Evolutionary conservation across 2,329 filamentous ascomycete species (phyloP), one percentile per base, ranked within the genome.

Genomic region (Ophiostoma sp.): DNA sequence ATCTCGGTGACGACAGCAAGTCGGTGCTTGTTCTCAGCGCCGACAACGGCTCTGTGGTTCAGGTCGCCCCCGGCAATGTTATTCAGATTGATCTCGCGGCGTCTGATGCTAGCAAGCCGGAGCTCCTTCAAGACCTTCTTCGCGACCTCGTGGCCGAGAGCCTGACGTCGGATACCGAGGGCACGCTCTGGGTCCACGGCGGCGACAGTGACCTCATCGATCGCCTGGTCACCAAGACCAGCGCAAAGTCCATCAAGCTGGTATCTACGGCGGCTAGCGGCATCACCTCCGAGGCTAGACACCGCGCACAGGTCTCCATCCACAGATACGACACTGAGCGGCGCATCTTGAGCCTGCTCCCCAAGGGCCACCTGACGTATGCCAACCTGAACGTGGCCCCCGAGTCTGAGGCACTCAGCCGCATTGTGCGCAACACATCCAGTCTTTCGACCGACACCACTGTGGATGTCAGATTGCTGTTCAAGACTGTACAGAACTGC

Each of bases 321-420:
- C 67, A 70, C 62, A 67, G 58, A 16, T 68, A 62, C 49, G 69
- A 70, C 38, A 68, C 65, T 3, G 69, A 70, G 44, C 64, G 67
- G 1, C 60, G 65, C n/a, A 52, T 70, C 36, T 38, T 70, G 3
- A 49, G 58, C 49, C 64, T 65, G 42, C 69, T 70, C 3, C 69
- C 69, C 18, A 65, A 47, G 18, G 69, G 67, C 14, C 60, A 62
- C 16, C 40, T 70, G 14, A 68, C 69, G 0, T 70, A 60, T 44
- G 47, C 52, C 42, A 65, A 67, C n/a, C 41, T 67, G 1, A 65
- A 66, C 42, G 18, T 36, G 8, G 58, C 12, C 3, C n/a, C 44
- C 41, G 69, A 70, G 66, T 44, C 60, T 16, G 69, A 68, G 14
- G 66, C 67, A 3, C 38, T 70, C 40, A 36, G 41, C 5, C 69